Percentiles rank a stretch among this genome's conserved stretches.
Conservation (phyloP, 345 rosid genomes). For the Hypericum androsaemum region DNA sequence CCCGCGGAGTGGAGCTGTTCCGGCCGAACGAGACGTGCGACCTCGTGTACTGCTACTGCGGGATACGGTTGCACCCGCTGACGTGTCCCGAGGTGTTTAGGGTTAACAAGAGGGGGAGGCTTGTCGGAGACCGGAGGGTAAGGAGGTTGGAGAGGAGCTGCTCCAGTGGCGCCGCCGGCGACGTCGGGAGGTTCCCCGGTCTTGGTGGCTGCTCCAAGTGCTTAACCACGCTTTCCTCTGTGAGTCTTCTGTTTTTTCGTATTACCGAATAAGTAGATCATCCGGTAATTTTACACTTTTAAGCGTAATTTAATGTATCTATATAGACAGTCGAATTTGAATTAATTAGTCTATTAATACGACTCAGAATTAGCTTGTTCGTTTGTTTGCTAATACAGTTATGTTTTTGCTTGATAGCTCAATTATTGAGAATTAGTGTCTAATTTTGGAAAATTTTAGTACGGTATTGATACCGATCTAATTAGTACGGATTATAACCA, state of each 20-base stretch:
- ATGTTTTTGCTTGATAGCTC: no score
- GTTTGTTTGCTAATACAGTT: no score
- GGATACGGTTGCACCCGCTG: conserved; percentile 67
- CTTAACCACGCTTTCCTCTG: conserved; percentile 58
- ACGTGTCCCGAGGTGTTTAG: conserved; percentile 65
- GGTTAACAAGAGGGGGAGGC: conserved; percentile 37
- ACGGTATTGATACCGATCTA: no score
- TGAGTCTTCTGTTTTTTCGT: conserved; percentile 6
- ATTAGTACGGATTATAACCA: no score
- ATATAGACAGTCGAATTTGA: no score
- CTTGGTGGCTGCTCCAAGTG: conserved; percentile 74
- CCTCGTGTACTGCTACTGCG: conserved; percentile 77
- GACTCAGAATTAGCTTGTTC: no score
- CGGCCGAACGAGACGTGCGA: conserved; percentile 79
- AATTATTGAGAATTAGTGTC: no score
- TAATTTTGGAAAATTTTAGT: no score
- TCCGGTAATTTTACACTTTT: neutral
- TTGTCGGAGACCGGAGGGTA: conserved; percentile 55
- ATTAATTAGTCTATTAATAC: no score
- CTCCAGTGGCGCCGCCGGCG: conserved; percentile 39
- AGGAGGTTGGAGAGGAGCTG: conserved; percentile 62
- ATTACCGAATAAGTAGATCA: neutral
- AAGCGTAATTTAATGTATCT: no score
- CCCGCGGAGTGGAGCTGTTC: conserved; percentile 50
- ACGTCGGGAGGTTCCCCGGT: conserved; percentile 37